Percentiles rank a stretch among this genome's conserved stretches.
Conservation (phyloP, 495 filamentous ascomycete genomes). For the Aspergillus carlsbadensis region DNA sequence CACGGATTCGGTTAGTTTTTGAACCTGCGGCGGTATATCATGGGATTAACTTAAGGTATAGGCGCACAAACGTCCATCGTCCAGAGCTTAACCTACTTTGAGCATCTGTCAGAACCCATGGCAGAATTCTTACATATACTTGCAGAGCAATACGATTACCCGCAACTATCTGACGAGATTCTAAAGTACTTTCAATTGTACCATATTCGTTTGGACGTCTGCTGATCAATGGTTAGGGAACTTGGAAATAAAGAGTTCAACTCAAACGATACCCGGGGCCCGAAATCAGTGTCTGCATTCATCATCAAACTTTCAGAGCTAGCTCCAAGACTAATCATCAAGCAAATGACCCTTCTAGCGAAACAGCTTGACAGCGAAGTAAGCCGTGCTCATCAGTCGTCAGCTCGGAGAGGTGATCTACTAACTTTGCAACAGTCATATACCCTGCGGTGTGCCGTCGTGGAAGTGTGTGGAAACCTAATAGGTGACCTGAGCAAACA, state of each 20-base stretch:
- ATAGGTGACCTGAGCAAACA: slow-evolving; percentile 86
- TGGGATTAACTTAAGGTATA: slow-evolving; percentile 34
- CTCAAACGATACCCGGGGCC: slow-evolving; percentile 89
- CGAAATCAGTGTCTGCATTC: slow-evolving; percentile 97
- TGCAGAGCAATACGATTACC: slow-evolving; percentile 95
- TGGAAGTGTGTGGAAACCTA: slow-evolving; percentile 99
- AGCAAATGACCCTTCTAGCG: slow-evolving; percentile 90
- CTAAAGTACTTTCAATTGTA: slow-evolving; percentile 48
- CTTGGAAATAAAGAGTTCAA: slow-evolving; percentile 98
- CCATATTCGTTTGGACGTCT: background rate
- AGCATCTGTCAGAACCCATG: slow-evolving; percentile 98
- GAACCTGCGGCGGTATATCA: background rate
- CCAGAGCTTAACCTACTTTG: slow-evolving; percentile 96
- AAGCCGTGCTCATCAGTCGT: background rate
- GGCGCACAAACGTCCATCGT: slow-evolving; percentile 97
- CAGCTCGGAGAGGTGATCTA: background rate
- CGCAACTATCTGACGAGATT: slow-evolving; percentile 92
- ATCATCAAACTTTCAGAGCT: slow-evolving; percentile 95
- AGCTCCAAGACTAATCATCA: slow-evolving; percentile 86
- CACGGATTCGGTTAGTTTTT: slow-evolving; percentile 82
- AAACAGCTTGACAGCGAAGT: slow-evolving; percentile 96
- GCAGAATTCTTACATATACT: slow-evolving; percentile 97
- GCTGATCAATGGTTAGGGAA: slow-evolving; percentile 55
- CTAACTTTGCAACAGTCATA: slow-evolving; percentile 64
- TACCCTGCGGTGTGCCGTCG: slow-evolving; percentile 85